phyloP scores from a whole-genome alignment of 495 filamentous ascomycete species.

The Penicillium flavigenum region DNA sequence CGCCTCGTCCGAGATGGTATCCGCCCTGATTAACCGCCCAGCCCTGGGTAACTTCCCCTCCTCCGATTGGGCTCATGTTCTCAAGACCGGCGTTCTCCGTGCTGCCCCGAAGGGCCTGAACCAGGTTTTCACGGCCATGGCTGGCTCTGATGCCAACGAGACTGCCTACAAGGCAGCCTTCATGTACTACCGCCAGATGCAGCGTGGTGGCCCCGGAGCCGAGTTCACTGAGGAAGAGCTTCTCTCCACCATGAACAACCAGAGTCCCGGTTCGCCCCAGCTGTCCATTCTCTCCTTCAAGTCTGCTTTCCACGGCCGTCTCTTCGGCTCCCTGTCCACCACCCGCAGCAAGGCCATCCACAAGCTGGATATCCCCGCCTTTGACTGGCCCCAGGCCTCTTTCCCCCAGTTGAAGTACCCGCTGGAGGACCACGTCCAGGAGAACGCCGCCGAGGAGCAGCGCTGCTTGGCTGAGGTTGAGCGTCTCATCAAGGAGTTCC shows the following conservation, averaged over 20 bases:
- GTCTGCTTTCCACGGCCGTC: conserved; percentile 90
- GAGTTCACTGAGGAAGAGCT: conserved; percentile 87
- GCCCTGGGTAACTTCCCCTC: conserved; percentile 96
- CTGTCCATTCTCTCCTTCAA: conserved; percentile 93
- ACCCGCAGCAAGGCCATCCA: conserved; percentile 97
- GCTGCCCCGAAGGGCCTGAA: conserved; percentile 88
- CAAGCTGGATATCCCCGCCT: conserved; percentile 97
- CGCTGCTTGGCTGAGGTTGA: conserved; percentile 89
- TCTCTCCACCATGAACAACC: conserved; percentile 77
- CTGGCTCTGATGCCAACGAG: conserved; percentile 97
- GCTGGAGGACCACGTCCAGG: conserved; percentile 74
- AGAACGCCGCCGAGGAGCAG: conserved; percentile 80
- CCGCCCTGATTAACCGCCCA: conserved; percentile 85
- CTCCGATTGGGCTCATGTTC: conserved; percentile 80
- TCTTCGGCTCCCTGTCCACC: conserved; percentile 89
- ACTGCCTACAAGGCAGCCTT: conserved; percentile 99
- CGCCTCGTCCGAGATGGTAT: conserved; percentile 73
- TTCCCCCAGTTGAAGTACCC: conserved; percentile 93
- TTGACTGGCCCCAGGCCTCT: conserved; percentile 95
- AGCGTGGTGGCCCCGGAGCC: conserved; percentile 78
- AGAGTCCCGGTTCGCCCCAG: conserved; percentile 75
- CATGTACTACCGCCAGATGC: conserved; percentile 89
- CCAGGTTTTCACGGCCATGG: conserved; percentile 96
- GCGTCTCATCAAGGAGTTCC: conserved; percentile 77
- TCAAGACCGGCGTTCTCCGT: conserved; percentile 82